A percentile compares a stretch with the other conserved stretches of the same genome.
Evolutionary conservation across 1,284 basidiomycete genomes (phyloP).

Genomic region (Stereum hirsutum): DNA sequence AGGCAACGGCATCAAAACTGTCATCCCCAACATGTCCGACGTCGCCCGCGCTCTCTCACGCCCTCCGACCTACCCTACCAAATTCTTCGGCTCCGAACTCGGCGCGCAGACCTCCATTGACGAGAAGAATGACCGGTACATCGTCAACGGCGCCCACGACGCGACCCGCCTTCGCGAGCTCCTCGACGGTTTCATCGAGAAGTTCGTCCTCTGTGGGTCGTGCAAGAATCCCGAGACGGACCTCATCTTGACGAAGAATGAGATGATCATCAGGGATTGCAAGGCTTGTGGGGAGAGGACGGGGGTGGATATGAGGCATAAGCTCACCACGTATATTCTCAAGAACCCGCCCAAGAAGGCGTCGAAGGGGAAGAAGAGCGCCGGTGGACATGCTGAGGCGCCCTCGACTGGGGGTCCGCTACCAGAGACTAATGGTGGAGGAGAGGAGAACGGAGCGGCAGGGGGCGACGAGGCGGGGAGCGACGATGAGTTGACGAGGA

Average conservation of each 20-base stretch:
- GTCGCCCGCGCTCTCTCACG: conserved; percentile 93
- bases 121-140: conserved; percentile 96
- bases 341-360: conserved; percentile 97
- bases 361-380: conserved; percentile 52
- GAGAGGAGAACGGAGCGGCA: conserved; percentile 37
- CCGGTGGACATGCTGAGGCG: conserved; percentile 21
- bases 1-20: conserved; percentile 99
- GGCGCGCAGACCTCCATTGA: conserved; percentile 97
- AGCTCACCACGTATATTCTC: conserved; percentile 92
- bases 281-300: conserved; percentile 96
- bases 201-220: conserved; percentile 94
- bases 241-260: conserved; percentile 82
- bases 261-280: conserved; percentile 92
- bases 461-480: conserved; percentile 43
- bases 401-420: conserved; percentile 17
- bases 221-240: conserved; percentile 99
- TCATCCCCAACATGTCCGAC: conserved; percentile 97
- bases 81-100: conserved; percentile 98
- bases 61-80: conserved; percentile 94
- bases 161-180: conserved; percentile 90
- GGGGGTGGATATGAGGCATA: conserved; percentile 94
- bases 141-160: conserved; percentile 97
- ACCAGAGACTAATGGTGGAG: conserved; percentile 23
- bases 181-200: conserved; percentile 94
- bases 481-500: conserved; percentile 76